Evolutionary conservation across 2,329 filamentous ascomycete species (phyloP), one percentile per base, ranked within the genome.

Genomic region (Teratosphaeriaceae sp.): DNA sequence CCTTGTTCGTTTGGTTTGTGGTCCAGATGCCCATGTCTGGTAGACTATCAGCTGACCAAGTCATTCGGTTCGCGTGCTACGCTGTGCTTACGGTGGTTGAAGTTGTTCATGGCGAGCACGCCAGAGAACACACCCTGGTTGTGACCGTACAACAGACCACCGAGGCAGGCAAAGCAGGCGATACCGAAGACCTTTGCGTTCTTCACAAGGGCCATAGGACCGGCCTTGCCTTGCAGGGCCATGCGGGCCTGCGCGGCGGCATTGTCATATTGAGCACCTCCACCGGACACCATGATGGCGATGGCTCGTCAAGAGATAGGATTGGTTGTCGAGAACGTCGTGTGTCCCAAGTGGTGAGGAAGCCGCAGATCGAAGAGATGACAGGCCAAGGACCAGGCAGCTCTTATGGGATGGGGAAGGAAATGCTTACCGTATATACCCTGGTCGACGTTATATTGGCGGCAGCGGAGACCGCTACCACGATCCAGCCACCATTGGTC

Each of bases 111-210:
- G 18, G 67, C 70, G 42, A 78, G 54, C 18, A 88, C 77, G 19
- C 84, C 83, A n/a, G 78, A 78, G 65, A 86, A 85, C 65, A 86
- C 82, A 52, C 84, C 84, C 60, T 85, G 80, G 58, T 85, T 84
- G 66, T 85, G 85, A 11, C 81, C 82, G 59, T 85, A 79, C 21
- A 76, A 65, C 16, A 75, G 58, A 40, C 73, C 73, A 53, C 72
- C 72, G 23, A 76, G 59, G 46, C 68, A 73, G 5, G 70, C 69
- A 46, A 78, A 78, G 41, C 73, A 66, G 8, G 73, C 72, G 53
- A 78, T 76, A 8, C 69, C 67, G 45, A 75, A 38, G 19, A 76
- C 74, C 49, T 71, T 74, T 45, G 68, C 59, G 54, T 76, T 78
- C 51, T 69, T 69, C 26, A 77, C 27, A 30, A 79, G 56, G 9